Percentiles rank a stretch among this genome's conserved stretches.
Evolutionary conservation across 2,329 filamentous ascomycete species (phyloP).

Genomic region (Colletotrichum sp.): DNA sequence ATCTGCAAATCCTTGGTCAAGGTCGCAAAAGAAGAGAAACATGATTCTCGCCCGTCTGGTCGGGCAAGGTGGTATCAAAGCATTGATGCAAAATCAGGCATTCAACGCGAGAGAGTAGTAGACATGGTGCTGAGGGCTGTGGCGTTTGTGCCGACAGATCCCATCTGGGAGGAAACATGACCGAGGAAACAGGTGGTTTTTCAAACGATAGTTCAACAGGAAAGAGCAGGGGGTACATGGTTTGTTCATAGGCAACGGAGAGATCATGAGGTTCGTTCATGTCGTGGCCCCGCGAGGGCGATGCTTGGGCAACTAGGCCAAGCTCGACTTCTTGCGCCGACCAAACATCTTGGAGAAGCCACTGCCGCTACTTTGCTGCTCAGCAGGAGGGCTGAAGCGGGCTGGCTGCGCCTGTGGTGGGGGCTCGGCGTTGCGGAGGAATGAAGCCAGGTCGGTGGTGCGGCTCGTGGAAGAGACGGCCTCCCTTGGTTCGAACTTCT

Average conservation of each 20-base stretch:
- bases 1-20: not conserved
- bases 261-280: conserved; percentile 15
- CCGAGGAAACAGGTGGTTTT: not conserved
- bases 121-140: not conserved
- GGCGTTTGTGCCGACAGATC: not conserved
- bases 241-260: conserved; percentile 2
- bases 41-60: conserved; percentile 4
- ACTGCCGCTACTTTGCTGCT: conserved; percentile 37
- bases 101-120: not conserved
- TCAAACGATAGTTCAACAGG: not conserved
- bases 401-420: conserved; percentile 45
- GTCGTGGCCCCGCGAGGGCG: conserved; percentile 9
- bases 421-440: conserved; percentile 72
- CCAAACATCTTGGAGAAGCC: conserved; percentile 54
- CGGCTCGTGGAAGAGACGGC: conserved; percentile 45
- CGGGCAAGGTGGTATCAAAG: conserved; percentile 17
- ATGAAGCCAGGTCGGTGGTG: conserved; percentile 75
- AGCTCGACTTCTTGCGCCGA: conserved; percentile 52
- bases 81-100: not conserved
- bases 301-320: conserved; percentile 27
- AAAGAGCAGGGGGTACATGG: not conserved
- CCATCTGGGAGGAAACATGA: not conserved
- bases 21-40: conserved; percentile 7
- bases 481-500: conserved; percentile 63
- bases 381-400: conserved; percentile 25